Base-by-base conservation (phyloP, 192 early-diverging fungal genomes). In the Umbelopsis vinacea region DNA sequence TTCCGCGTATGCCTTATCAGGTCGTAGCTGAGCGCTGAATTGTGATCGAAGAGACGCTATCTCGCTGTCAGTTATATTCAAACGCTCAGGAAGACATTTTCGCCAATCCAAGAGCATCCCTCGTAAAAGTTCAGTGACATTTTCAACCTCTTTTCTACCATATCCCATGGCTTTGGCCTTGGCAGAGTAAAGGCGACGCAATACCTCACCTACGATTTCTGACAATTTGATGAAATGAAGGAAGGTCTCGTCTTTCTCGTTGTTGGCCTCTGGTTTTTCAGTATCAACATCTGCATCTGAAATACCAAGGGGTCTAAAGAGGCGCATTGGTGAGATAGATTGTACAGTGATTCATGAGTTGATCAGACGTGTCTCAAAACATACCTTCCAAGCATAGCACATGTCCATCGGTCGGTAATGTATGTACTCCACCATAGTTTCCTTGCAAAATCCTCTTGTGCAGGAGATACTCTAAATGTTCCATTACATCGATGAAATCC, bases 271-370 rank as follows among this genome's bases (percentile, higher is more conserved):
- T 21, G 76, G 76, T 7, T 68, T 71, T 12, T 79, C 77, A 22
- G 74, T 46, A 52, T 79, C 77, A n/a, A 69, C 74, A 71, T 79
- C 77, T 6, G 77, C 77, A 74, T 79, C 77, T 12, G 69, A 71
- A 14, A 79, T 69, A 6, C 63, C 71, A 22, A 79, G 46, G 12
- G 77, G 77, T 68, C 77, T 78, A 52, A 12, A 43, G n/a, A n/a
- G 5, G 11, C 8, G 7, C 24, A 47, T 33, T n/a, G 14, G 15
- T 21, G 38, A 17, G 24, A 33, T 68, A 47, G 7, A 26, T 48
- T 26, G 35, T 43, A 43, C 0, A 43, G 8, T 40, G 38, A 6
- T 40, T 43, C 24, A 11, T 23, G 19, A 26, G 38, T 33, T 17
- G 52, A 6, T 53, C 14, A 26, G 15, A 26, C 6, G 2, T 43